Base-by-base conservation (phyloP, 169 alveolate species). In the Plasmodium billcollinsi region DNA sequence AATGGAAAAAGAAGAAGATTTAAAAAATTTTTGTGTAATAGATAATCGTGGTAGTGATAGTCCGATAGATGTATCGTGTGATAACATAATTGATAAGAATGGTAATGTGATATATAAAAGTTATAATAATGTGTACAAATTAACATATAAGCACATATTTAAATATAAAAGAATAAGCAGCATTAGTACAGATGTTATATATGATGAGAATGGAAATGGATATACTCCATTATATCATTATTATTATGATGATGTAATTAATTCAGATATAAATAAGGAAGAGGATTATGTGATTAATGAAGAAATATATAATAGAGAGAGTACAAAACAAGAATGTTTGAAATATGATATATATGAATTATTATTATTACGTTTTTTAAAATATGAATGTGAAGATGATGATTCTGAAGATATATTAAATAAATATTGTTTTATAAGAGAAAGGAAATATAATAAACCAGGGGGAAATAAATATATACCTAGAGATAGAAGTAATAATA, bases 141-240 rank as follows among this genome's bases (percentile, higher is more conserved):
- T 80, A 69, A 80, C 90, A 0, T 63, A 80, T 50, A 80, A 69
- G 52, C 90, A 80, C 26, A 33, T 80, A 9, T 80, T 67, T 39
- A 80, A 80, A 18, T 80, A 80, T 20, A 80, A 80, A n/a, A 69
- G 90, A 61, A 69, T 80, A 39, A 62, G 74, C 6, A 39, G 61
- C 15, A 69, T 80, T 12, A 69, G 90, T 58, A 80, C 90, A 6
- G 90, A 80, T 58, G 83, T 70, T 3, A 80, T 80, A 43, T 80
- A 18, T 26, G 80, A 80, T 26, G 50, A 69, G 20, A 33, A 80
- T 21, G 43, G 52, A 47, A 72, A 58, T 63, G 20, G 85, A 3
- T 80, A 80, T 50, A 80, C 70, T 9, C 90, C 90, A 2, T 73
- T 80, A n/a, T 80, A 80, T 26, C 90, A 80, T 33, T 69, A 80